Conservation (phyloP, 768 basidiomycete genomes). For the Rickenella mellea region DNA sequence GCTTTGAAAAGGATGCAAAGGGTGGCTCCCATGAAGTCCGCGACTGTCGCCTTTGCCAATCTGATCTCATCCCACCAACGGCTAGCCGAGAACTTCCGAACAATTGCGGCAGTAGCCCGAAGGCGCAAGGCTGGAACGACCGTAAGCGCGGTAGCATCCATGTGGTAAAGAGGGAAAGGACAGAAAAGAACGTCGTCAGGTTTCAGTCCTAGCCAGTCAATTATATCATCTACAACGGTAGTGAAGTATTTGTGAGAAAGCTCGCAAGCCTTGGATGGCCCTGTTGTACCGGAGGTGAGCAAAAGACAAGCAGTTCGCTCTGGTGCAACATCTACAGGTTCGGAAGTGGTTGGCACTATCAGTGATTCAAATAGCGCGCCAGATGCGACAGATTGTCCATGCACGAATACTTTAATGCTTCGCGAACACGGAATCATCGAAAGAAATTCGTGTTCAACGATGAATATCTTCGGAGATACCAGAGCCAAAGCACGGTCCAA, state of each 20-base stretch:
- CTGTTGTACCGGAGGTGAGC: background rate
- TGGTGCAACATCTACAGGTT: too few species aligned
- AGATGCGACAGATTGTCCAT: background rate
- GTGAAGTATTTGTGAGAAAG: background rate
- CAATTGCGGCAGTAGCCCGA: background rate
- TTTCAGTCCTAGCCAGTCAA: background rate
- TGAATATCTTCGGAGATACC: background rate
- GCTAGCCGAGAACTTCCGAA: background rate
- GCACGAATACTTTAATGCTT: background rate
- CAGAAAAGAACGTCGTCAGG: background rate
- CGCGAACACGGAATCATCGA: background rate
- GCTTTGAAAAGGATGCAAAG: background rate
- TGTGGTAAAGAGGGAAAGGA: background rate
- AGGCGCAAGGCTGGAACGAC: background rate
- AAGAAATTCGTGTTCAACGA: background rate
- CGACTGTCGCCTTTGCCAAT: background rate
- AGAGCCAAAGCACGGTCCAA: background rate
- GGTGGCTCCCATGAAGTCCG: conserved; percentile 1
- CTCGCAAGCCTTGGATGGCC: background rate
- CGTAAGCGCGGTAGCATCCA: background rate
- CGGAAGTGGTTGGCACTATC: background rate
- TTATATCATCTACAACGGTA: background rate
- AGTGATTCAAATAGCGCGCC: background rate
- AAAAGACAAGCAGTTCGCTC: background rate
- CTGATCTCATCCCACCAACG: background rate